phyloP scores from a whole-genome alignment of 2,329 filamentous ascomycete genomes.

The Setomelanomma holmii region DNA sequence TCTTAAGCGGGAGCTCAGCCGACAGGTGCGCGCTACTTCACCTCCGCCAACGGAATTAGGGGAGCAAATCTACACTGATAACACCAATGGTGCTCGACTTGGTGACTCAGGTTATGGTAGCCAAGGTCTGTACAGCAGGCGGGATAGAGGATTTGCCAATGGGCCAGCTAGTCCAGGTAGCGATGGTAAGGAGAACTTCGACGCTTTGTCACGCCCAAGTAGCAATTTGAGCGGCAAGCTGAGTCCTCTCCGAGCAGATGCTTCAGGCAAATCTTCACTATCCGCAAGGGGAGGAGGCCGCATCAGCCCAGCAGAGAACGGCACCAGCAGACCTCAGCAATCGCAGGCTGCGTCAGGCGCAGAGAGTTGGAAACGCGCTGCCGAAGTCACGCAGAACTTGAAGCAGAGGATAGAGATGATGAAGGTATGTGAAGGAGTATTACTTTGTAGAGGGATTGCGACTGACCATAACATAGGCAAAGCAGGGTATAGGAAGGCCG shows the following conservation, averaged over 20 bases:
- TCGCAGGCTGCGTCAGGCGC: constrained; percentile 46
- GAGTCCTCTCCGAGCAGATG: constrained; percentile 47
- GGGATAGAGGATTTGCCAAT: constrained; percentile 36
- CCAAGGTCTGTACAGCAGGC: constrained; percentile 50
- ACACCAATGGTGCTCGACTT: constrained; percentile 55
- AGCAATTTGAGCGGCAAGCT: constrained; percentile 49
- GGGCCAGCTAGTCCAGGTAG: constrained; percentile 43
- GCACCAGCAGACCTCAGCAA: constrained; percentile 26
- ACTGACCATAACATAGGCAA: constrained; percentile 39
- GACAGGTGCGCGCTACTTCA: constrained; percentile 61
- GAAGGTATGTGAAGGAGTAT: constrained; percentile 66
- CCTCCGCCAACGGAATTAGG: constrained; percentile 58
- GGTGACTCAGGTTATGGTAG: constrained; percentile 42
- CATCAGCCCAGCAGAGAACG: constrained; percentile 41
- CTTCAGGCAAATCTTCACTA: constrained; percentile 38
- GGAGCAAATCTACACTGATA: constrained; percentile 63
- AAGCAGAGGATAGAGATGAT: constrained; percentile 99
- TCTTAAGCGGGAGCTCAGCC: constrained; percentile 81
- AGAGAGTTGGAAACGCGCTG: constrained; percentile 96
- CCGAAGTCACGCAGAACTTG: constrained; percentile 95
- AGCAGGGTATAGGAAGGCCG: constrained; percentile 47
- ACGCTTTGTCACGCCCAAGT: constrained; percentile 42
- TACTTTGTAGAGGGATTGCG: not conserved
- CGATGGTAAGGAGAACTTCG: constrained; percentile 59
- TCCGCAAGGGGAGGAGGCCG: constrained; percentile 44